Conservation (phyloP, 1,284 basidiomycete genomes). For the Puccinia triticina region DNA sequence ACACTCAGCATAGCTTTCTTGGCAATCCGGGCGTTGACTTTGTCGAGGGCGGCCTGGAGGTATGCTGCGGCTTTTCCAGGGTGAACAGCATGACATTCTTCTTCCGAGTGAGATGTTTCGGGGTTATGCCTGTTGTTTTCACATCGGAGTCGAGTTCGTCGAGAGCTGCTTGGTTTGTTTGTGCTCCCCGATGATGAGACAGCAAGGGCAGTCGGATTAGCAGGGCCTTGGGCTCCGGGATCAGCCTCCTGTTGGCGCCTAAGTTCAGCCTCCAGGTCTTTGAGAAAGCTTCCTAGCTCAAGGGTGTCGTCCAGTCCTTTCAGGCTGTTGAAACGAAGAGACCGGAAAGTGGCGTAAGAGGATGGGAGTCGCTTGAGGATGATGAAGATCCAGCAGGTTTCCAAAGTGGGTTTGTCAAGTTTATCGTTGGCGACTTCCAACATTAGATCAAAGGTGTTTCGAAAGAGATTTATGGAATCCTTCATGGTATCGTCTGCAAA, state of each 20-base stretch:
- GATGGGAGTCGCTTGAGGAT: background rate
- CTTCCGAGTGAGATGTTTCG: background rate
- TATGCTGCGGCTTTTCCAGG: background rate
- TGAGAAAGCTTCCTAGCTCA: background rate
- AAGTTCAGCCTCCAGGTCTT: background rate
- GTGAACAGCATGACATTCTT: background rate
- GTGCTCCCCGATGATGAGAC: too few relatives aligned
- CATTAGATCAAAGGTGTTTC: background rate
- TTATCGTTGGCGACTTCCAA: background rate
- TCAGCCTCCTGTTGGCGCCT: background rate
- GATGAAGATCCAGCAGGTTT: slow-evolving; percentile 2
- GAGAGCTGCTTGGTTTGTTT: background rate
- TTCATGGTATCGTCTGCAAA: background rate
- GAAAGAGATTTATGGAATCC: background rate
- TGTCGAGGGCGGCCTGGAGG: too few relatives aligned
- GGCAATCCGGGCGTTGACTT: too few relatives aligned
- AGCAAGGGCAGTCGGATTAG: background rate
- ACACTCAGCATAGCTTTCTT: too few relatives aligned
- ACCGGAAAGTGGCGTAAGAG: background rate
- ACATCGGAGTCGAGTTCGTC: background rate
- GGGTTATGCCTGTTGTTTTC: background rate
- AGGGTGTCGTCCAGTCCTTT: too few relatives aligned
- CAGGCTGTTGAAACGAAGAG: background rate
- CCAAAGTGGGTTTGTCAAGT: background rate
- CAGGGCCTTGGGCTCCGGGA: background rate